A percentile compares a stretch with the other conserved stretches of the same genome.
These are phyloP conservation scores for Lachnellula hyalina DNA, from an alignment of 2,329 filamentous ascomycete species.

Conservation along the genomic window DNA sequence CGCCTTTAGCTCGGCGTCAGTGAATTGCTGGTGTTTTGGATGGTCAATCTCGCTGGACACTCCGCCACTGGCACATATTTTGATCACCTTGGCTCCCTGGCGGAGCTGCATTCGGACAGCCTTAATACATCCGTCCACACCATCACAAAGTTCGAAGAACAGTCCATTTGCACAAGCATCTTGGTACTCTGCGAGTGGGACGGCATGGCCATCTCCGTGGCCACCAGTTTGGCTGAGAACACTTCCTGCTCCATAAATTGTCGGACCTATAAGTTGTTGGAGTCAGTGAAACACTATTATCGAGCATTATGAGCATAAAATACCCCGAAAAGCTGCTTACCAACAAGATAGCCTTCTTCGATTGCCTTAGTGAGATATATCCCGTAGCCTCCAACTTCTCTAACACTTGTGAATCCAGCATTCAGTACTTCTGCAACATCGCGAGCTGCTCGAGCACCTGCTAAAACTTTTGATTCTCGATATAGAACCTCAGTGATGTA, in stretches of 20 bases:
- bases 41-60: not conserved
- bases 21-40: not conserved
- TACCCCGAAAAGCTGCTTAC: no score
- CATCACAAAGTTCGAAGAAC: not conserved
- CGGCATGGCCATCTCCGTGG: not conserved
- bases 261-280: not conserved
- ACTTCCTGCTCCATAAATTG: not conserved
- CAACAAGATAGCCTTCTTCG: not conserved
- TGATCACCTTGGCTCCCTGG: not conserved
- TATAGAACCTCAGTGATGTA: not conserved
- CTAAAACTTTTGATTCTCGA: not conserved
- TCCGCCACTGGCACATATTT: not conserved
- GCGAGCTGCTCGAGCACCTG: not conserved
- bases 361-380: not conserved
- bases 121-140: not conserved
- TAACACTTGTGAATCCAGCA: not conserved
- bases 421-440: not conserved
- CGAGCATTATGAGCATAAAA: no score
- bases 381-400: not conserved
- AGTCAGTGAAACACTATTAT: no score
- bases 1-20: not conserved
- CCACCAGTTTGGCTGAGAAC: not conserved
- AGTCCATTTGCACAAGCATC: not conserved
- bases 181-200: not conserved
- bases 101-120: not conserved